Evolutionary conservation across 345 rosid genomes (phyloP).

Genomic region (Excoecaria cochinchinensis): DNA sequence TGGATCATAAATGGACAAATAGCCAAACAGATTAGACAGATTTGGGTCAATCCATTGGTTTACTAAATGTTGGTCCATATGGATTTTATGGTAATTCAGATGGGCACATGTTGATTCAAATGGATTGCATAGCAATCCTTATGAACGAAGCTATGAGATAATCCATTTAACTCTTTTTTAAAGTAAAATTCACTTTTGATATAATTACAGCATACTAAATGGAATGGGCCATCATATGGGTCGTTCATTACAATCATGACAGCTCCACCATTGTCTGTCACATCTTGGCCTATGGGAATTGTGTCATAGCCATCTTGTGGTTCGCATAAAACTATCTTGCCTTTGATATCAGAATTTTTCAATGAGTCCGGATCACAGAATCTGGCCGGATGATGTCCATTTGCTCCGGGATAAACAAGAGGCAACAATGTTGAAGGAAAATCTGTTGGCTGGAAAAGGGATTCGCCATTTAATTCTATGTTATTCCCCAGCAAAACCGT

Average conservation of each 20-base stretch:
- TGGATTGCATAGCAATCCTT: too few relatives aligned
- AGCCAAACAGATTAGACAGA: too few relatives aligned
- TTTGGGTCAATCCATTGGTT: too few relatives aligned
- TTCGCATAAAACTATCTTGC: conserved; percentile 11
- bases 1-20: too few relatives aligned
- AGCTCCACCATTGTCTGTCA: conserved; percentile 17
- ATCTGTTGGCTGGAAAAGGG: conserved; percentile 10
- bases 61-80: too few relatives aligned
- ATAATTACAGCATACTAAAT: too few relatives aligned
- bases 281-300: conserved; percentile 3
- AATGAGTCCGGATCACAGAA: conserved; percentile 12
- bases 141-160: too few relatives aligned
- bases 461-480: neutral
- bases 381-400: neutral
- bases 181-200: too few relatives aligned
- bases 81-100: too few relatives aligned
- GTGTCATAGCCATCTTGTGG: neutral
- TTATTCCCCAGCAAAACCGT: conserved; percentile 37
- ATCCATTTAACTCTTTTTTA: too few relatives aligned
- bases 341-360: conserved; percentile 1
- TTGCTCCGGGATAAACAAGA: conserved; percentile 15
- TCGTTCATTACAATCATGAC: conserved; percentile 22
- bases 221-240: neutral
- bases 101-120: too few relatives aligned
- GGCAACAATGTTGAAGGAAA: conserved; percentile 4